These are phyloP conservation scores for Penicillium fuscoglaucum DNA, from an alignment of 2,329 filamentous ascomycete genomes.

Conservation along the genomic window DNA sequence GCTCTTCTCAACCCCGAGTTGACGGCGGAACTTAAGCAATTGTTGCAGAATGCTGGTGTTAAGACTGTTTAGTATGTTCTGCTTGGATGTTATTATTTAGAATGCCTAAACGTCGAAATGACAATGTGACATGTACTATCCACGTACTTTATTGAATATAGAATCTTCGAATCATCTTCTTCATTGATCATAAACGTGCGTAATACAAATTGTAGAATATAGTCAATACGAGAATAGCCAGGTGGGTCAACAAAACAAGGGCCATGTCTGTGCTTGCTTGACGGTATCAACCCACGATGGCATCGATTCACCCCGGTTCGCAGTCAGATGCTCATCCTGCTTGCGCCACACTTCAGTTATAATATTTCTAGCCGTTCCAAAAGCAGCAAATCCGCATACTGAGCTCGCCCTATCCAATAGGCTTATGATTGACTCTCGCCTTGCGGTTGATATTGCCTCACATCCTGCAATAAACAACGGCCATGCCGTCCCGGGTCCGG, in stretches of 20 bases:
- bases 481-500: conserved; percentile 38
- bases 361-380: conserved; percentile 28
- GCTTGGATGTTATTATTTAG: too few species aligned
- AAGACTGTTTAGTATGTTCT: too few species aligned
- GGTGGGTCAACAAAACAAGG: conserved; percentile 28
- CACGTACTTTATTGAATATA: too few species aligned
- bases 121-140: too few species aligned
- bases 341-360: conserved; percentile 32
- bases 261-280: conserved; percentile 29
- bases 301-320: conserved; percentile 24
- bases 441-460: conserved; percentile 32
- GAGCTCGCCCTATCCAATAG: conserved; percentile 31
- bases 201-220: neutral
- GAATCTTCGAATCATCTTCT: neutral
- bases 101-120: too few species aligned
- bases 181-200: neutral
- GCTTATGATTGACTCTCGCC: conserved; percentile 23
- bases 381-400: conserved; percentile 27
- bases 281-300: conserved; percentile 34
- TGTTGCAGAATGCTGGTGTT: too few species aligned
- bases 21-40: too few species aligned
- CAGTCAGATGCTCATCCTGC: conserved; percentile 29
- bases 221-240: neutral
- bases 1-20: too few species aligned
- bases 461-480: conserved; percentile 46